Percentiles rank a stretch among this genome's conserved stretches.
Evolutionary conservation across 23 red algal species (phyloP).

Genomic region (Rhodosorus marinus): DNA sequence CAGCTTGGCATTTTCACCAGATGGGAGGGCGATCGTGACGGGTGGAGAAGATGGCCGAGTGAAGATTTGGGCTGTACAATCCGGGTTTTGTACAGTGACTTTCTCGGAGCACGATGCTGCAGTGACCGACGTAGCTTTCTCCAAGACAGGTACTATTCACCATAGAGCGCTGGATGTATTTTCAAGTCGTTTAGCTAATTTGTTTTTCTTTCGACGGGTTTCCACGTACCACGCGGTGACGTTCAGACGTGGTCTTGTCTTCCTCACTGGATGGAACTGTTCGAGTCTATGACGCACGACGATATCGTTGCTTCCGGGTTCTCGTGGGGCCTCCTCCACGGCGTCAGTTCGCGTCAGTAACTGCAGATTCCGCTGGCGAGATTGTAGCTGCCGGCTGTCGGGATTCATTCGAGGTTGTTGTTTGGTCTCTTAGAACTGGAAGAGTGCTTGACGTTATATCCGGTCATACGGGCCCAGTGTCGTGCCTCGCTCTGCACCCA

Average conservation of each 20-base stretch:
- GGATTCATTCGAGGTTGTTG: conserved; percentile 65
- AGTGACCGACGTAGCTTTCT: conserved; percentile 61
- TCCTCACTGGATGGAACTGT: conserved; percentile 86
- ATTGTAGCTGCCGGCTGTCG: conserved; percentile 73
- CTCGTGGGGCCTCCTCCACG: conserved; percentile 40
- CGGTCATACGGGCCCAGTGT: conserved; percentile 62
- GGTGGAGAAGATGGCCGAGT: conserved; percentile 68
- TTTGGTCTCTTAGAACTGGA: conserved; percentile 86
- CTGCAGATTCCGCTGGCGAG: conserved; percentile 52
- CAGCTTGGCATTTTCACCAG: conserved; percentile 51
- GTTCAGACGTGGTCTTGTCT: conserved; percentile 59
- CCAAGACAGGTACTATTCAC: conserved; percentile 42
- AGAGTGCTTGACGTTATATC: conserved; percentile 56
- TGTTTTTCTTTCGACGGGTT: not conserved
- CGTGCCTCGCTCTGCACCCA: conserved; percentile 27
- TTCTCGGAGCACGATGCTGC: conserved; percentile 46
- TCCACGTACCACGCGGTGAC: too few relatives aligned
- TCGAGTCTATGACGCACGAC: conserved; percentile 61
- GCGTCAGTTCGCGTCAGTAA: conserved; percentile 67
- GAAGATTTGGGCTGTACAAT: conserved; percentile 65
- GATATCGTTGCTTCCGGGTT: conserved; percentile 77
- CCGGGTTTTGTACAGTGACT: conserved; percentile 69
- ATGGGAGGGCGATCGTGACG: conserved; percentile 63
- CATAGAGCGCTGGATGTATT: not conserved
- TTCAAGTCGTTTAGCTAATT: not conserved